Conservation (phyloP, 169 alveolate genomes). For the Plasmodium billcollinsi region DNA sequence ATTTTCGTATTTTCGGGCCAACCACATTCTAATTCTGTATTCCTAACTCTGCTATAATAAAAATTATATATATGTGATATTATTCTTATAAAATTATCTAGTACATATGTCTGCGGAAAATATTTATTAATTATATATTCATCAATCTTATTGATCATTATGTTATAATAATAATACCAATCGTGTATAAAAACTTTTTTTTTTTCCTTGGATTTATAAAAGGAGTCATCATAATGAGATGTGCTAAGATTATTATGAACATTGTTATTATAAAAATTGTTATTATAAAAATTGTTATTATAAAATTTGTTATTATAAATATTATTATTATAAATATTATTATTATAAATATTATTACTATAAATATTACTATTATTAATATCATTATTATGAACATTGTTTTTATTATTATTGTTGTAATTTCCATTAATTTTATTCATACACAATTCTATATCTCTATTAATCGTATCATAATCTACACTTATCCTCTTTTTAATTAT, state of each 20-base stretch:
- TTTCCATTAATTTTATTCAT: neutral
- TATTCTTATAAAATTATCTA: constrained; percentile 27
- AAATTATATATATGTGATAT: constrained; percentile 46
- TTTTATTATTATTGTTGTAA: neutral
- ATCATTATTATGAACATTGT: too few relatives aligned
- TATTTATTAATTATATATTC: constrained; percentile 47
- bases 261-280: too few relatives aligned
- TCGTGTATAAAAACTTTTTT: constrained; percentile 28
- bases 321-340: neutral
- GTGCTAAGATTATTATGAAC: too few relatives aligned
- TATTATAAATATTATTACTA: neutral
- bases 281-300: neutral
- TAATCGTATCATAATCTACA: constrained; percentile 24
- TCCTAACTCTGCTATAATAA: constrained; percentile 19
- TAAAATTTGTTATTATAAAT: neutral
- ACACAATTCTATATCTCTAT: neutral
- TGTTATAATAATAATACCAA: constrained; percentile 53
- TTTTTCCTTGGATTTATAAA: too few relatives aligned
- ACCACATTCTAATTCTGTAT: neutral
- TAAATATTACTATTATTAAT: too few relatives aligned
- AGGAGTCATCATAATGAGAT: too few relatives aligned
- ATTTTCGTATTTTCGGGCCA: constrained; percentile 34
- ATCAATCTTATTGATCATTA: constrained; percentile 35
- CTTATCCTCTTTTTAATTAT: constrained; percentile 24
- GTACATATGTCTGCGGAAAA: constrained; percentile 41